Base-by-base conservation (phyloP, 2,329 filamentous ascomycete species). In the Hypoxylon sp. region DNA sequence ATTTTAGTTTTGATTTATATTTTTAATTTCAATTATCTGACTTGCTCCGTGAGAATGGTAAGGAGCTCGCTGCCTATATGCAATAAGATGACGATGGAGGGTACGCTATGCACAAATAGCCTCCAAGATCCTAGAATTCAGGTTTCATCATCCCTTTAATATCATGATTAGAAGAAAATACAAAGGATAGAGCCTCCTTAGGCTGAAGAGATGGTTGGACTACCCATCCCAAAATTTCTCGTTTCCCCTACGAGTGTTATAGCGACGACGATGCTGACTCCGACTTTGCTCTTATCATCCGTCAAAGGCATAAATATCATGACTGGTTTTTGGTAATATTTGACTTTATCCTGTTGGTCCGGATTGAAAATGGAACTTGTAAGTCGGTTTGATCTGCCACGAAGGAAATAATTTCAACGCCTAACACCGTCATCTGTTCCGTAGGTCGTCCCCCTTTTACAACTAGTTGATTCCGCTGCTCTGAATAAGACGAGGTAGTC, bases 61-160 rank as follows among this genome's bases (percentile, higher is more conserved):
- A 59, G 19, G 13, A 64, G 14, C 61, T 59, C 46, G 33, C 47
- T 54, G 57, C 47, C 19, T 53, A 46, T 58, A 51, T 64, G 51
- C 48, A 54, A 61, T 54, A 22, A 39, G 33, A 42, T 29, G 33
- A 53, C 22, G 33, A 52, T 35, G 11, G 17, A 58, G 59, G 63
- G 55, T 63, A 66, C 57, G 19, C 11, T 52, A 53, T n/a, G 17
- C 44, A 60, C 58, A 63, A 57, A 63, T 35, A 59, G 52, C 54
- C 29, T 69, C 31, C 52, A 22, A 53, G 19, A 29, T 17, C 53
- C 53, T 22, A 35, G 47, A 52, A 54, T 39, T 26, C 48, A 37
- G n/a, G 24, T 24, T 1, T 11, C 42, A 19, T 58, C 19, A 3
- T 52, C 50, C 8, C 17, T 6, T 31, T 22, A 52, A 35, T 31